Conservation (phyloP, 225 moss, liverwort and hornwort genomes). For the Thuidium tamariscinum region DNA sequence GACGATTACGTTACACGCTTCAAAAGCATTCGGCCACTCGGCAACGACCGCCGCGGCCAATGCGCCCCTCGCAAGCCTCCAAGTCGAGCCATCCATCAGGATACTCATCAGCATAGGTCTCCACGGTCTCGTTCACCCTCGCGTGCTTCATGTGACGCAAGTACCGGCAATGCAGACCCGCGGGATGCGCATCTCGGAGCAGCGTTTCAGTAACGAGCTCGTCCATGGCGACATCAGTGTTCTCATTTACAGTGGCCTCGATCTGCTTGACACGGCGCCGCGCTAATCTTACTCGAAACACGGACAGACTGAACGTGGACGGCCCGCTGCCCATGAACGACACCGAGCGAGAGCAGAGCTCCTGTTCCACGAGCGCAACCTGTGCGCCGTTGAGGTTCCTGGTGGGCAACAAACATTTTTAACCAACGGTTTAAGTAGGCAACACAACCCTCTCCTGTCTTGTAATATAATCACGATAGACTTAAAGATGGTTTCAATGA, state of each 20-base stretch:
- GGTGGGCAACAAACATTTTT: not conserved
- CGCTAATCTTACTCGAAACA: slow-evolving; percentile 32
- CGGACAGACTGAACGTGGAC: slow-evolving; percentile 68
- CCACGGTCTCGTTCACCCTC: slow-evolving; percentile 9
- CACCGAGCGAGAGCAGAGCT: slow-evolving; percentile 45
- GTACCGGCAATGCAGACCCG: slow-evolving; percentile 44
- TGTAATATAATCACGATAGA: not conserved
- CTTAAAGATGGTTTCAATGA: not conserved
- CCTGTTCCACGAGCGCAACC: slow-evolving; percentile 65
- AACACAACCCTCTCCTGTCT: too few relatives aligned
- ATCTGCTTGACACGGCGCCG: slow-evolving; percentile 19
- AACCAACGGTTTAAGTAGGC: not conserved
- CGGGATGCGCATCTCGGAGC: slow-evolving; percentile 28
- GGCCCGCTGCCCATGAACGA: slow-evolving; percentile 76
- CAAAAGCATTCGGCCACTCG: slow-evolving; percentile 43
- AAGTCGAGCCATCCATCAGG: slow-evolving; percentile 48
- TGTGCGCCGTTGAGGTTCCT: slow-evolving; percentile 41
- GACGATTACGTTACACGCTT: not conserved
- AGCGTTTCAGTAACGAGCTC: slow-evolving; percentile 5
- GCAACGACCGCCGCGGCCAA: slow-evolving; percentile 36
- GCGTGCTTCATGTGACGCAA: slow-evolving; percentile 9
- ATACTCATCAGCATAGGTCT: slow-evolving; percentile 25
- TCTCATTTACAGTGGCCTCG: not conserved
- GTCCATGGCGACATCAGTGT: not conserved
- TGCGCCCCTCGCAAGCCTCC: slow-evolving; percentile 45